Percentiles rank a stretch among this genome's conserved stretches.
Conservation (phyloP, 2,329 filamentous ascomycete genomes). For the Aspergillus pseudoterreus region DNA sequence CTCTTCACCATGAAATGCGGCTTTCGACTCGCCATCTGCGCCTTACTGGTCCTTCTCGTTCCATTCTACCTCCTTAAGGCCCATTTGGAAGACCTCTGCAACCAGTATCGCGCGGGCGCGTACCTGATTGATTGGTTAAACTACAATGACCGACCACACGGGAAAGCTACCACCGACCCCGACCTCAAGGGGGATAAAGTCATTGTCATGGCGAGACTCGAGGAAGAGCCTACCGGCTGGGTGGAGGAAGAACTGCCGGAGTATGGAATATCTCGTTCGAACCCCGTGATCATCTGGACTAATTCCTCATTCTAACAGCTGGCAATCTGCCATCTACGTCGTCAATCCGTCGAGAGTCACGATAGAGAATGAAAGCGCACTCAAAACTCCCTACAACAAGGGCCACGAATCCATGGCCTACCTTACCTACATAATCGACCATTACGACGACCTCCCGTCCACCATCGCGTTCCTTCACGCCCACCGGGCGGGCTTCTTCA, state of each 20-base stretch:
- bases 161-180: slow-evolving; percentile 1
- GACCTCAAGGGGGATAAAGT: slow-evolving; percentile 32
- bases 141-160: slow-evolving; percentile 10
- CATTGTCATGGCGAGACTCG: slow-evolving; percentile 44
- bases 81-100: slow-evolving; percentile 30
- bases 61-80: slow-evolving; percentile 29
- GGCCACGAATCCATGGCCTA: slow-evolving; percentile 47
- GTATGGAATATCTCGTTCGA: slow-evolving; percentile 24
- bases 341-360: slow-evolving; percentile 34
- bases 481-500: slow-evolving; percentile 46
- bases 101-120: slow-evolving; percentile 35
- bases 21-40: slow-evolving; percentile 25
- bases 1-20: slow-evolving; percentile 28
- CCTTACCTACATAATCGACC: slow-evolving; percentile 45
- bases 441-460: slow-evolving; percentile 48
- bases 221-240: slow-evolving; percentile 45
- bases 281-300: neutral
- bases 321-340: slow-evolving; percentile 45
- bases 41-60: slow-evolving; percentile 21
- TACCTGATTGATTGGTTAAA: slow-evolving; percentile 32
- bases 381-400: slow-evolving; percentile 40
- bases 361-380: slow-evolving; percentile 15
- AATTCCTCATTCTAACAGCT: slow-evolving; percentile 24
- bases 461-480: slow-evolving; percentile 56
- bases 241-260: slow-evolving; percentile 43